A percentile compares a stretch with the other conserved stretches of the same genome.
These are phyloP conservation scores for Copromyces sp. DNA, from an alignment of 495 filamentous ascomycete species.

Conservation along the genomic window DNA sequence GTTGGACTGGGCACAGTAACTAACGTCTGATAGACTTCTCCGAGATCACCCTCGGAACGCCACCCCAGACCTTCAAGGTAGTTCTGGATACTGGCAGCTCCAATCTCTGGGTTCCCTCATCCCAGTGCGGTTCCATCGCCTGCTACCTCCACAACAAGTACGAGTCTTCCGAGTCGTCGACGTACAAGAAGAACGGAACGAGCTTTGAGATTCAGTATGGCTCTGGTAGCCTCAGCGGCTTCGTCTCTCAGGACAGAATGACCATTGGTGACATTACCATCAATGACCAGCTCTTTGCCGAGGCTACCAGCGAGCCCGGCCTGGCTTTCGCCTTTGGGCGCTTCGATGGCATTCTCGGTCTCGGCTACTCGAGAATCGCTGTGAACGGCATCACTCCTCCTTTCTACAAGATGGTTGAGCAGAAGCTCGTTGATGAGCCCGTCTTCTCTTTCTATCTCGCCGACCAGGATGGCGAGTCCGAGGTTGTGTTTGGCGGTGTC, in stretches of 20 bases:
- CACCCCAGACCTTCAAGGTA: conserved; percentile 94
- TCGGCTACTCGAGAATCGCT: conserved; percentile 90
- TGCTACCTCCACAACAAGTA: conserved; percentile 98
- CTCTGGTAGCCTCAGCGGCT: conserved; percentile 89
- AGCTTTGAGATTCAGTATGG: conserved; percentile 93
- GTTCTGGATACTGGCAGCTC: conserved; percentile 98
- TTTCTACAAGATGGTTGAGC: conserved; percentile 91
- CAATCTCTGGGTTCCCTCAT: conserved; percentile 96
- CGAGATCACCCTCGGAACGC: conserved; percentile 84
- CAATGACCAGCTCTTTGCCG: conserved; percentile 85
- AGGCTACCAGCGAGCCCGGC: conserved; percentile 88
- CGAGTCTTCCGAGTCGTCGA: conserved; percentile 78
- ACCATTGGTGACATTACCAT: conserved; percentile 83
- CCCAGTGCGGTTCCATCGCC: conserved; percentile 86
- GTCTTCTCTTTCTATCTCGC: conserved; percentile 96
- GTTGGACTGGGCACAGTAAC: neutral
- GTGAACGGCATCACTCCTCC: conserved; percentile 92
- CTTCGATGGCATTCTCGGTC: conserved; percentile 95
- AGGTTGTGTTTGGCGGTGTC: conserved; percentile 86
- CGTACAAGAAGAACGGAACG: conserved; percentile 89
- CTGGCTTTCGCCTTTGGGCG: conserved; percentile 96
- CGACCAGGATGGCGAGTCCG: conserved; percentile 63
- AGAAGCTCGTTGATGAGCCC: conserved; percentile 79
- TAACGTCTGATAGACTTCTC: conserved; percentile 67
- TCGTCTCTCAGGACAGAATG: conserved; percentile 77